Conservation (phyloP, 768 basidiomycete genomes). For the Mycena filopes region DNA sequence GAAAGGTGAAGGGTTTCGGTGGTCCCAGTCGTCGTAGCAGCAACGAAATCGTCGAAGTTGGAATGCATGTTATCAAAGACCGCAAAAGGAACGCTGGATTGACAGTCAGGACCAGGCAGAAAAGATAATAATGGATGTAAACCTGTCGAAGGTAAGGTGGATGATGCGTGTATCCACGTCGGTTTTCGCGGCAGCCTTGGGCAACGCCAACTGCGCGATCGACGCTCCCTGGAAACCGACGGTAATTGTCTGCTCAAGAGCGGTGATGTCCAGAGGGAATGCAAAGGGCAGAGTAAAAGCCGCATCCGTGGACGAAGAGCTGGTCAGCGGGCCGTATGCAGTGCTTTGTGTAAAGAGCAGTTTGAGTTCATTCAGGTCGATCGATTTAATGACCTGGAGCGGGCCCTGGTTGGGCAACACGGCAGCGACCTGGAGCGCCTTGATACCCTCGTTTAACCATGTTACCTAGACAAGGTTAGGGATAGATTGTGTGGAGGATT, state of each 20-base stretch:
- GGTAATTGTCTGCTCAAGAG: constrained; percentile 68
- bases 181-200: constrained; percentile 65
- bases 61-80: constrained; percentile 59
- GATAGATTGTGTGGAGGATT: neutral
- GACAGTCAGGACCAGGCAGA: neutral
- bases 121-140: neutral
- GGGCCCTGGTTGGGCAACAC: constrained; percentile 72
- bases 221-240: constrained; percentile 60
- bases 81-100: constrained; percentile 62
- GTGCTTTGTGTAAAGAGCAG: constrained; percentile 68
- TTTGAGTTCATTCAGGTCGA: constrained; percentile 67
- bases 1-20: constrained; percentile 60
- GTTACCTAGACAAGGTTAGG: constrained; percentile 56
- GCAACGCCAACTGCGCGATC: constrained; percentile 71
- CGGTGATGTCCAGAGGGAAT: constrained; percentile 75
- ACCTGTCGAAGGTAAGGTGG: constrained; percentile 61
- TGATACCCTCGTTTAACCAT: constrained; percentile 80
- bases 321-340: constrained; percentile 66
- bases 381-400: constrained; percentile 71
- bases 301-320: constrained; percentile 69
- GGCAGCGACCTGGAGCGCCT: constrained; percentile 66
- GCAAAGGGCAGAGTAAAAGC: constrained; percentile 75
- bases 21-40: constrained; percentile 64
- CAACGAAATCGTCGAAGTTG: constrained; percentile 70
- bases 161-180: constrained; percentile 73